Evolutionary conservation across 306 rosid genomes (phyloP), one percentile per base, ranked within the genome.

Genomic region (Rosa persica): DNA sequence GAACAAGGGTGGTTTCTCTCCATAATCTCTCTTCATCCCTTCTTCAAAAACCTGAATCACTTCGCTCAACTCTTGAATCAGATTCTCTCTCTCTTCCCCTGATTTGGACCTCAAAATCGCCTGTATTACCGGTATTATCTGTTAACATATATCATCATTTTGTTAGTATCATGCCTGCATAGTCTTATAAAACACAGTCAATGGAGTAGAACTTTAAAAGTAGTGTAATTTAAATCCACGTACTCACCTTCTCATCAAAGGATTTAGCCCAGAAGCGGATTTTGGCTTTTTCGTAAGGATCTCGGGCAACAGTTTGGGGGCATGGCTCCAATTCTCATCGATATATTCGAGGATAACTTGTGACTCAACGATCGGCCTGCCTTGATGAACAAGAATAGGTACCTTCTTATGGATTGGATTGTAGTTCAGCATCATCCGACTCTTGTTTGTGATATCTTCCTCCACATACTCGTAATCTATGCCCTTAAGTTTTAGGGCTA

Each of bases 401-500:
- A 87, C 85, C 54, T 83, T 82, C 27, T 78, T 69, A 46, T 83
- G 86, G 65, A 75, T 81, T 62, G 84, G 89, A 58, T 89, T 83
- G 74, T 77, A 54, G 67, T 48, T n/a, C 34, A 89, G 49, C 12
- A 87, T 83, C n/a, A 71, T 52, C 36, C 83, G 74, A 27, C 86
- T 85, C 66, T 87, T 89, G 74, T 79, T 77, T 77, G 20, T 5
- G 3, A 89, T 51, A 30, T 89, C 81, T 80, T 86, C 86, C 66
- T 86, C 84, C 27, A 73, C 78, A 2, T 80, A 85, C 46, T 76
- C 82, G 68, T 82, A 86, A 34, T 80, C 75, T 78, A 86, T 75
- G 77, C 87, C 85, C 81, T 86, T 88, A 17, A 88, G 69, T 78
- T 78, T 74, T 30, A 83, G 85, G 84, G 88, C 88, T 23, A 84